A percentile compares a stretch with the other conserved stretches of the same genome.
Evolutionary conservation across 768 basidiomycete genomes (phyloP).

Genomic region (Strobilomyces dryophilus): DNA sequence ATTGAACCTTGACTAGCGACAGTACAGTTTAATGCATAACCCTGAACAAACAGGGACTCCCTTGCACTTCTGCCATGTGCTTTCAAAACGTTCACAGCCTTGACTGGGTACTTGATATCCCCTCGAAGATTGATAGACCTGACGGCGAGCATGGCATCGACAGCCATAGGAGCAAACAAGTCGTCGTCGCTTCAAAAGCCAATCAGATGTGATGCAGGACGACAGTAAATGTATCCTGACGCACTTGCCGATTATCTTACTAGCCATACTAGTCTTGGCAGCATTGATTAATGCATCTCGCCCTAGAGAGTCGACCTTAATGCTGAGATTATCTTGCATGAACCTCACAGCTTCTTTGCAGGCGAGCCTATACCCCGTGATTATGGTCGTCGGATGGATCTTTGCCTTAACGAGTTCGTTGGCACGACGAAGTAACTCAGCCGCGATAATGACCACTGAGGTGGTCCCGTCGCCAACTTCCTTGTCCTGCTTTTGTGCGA

Average conservation of each 20-base stretch:
- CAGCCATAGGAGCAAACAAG: constrained; percentile 97
- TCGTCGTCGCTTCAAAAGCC: constrained; percentile 79
- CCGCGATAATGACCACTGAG: constrained; percentile 95
- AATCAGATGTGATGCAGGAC: neutral
- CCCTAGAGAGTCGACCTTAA: constrained; percentile 91
- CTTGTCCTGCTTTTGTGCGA: constrained; percentile 98
- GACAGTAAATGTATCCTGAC: constrained; percentile 29
- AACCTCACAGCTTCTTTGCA: constrained; percentile 97
- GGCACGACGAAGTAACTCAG: constrained; percentile 93
- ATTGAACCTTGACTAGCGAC: constrained; percentile 93
- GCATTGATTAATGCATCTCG: constrained; percentile 90
- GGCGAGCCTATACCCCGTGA: constrained; percentile 95
- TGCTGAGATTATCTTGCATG: constrained; percentile 95
- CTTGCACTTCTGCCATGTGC: constrained; percentile 95
- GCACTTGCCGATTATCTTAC: constrained; percentile 96
- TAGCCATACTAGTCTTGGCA: constrained; percentile 98
- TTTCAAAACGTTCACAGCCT: constrained; percentile 97
- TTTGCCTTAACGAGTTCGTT: constrained; percentile 98
- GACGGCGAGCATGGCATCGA: constrained; percentile 97
- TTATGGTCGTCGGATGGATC: constrained; percentile 99
- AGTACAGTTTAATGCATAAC: constrained; percentile 97
- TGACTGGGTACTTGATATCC: constrained; percentile 98
- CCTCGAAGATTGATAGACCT: constrained; percentile 91
- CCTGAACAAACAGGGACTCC: constrained; percentile 91
- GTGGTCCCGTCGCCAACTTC: constrained; percentile 99